A percentile compares a stretch with the other conserved stretches of the same genome.
Evolutionary conservation across 2,329 filamentous ascomycete genomes (phyloP).

Genomic region (Chaetothyriales sp.): DNA sequence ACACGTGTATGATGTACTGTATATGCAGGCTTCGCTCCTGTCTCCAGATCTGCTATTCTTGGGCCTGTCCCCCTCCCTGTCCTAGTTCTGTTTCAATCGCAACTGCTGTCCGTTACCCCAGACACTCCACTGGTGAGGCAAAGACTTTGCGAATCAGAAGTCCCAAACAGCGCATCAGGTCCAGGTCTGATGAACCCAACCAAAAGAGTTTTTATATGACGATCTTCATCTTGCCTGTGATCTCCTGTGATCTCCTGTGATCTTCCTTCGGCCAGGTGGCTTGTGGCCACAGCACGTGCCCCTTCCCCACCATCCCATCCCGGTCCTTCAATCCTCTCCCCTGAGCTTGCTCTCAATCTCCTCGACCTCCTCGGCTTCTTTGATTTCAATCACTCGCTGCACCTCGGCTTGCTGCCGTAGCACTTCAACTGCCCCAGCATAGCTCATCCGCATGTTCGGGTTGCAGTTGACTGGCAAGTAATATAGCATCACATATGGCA

Average conservation of each 20-base stretch:
- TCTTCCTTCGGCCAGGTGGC: not conserved
- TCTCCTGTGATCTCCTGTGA: no score
- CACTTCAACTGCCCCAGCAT: slow-evolving; percentile 88
- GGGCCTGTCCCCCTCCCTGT: not conserved
- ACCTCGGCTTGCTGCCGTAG: slow-evolving; percentile 88
- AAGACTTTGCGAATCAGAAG: not conserved
- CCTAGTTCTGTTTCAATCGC: not conserved
- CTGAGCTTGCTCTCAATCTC: slow-evolving; percentile 57
- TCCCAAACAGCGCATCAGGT: not conserved
- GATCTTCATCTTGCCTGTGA: not conserved
- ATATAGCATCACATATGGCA: slow-evolving; percentile 89
- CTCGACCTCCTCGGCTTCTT: slow-evolving; percentile 63
- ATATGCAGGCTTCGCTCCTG: not conserved
- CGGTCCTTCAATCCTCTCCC: slow-evolving; percentile 22
- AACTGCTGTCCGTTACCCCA: not conserved
- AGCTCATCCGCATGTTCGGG: slow-evolving; percentile 74
- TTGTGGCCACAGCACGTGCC: not conserved
- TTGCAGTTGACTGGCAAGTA: slow-evolving; percentile 90
- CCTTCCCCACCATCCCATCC: not conserved
- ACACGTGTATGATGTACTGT: no score
- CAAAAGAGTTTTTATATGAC: not conserved
- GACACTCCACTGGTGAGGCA: not conserved
- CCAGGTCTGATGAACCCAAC: not conserved
- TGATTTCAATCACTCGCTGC: slow-evolving; percentile 72
- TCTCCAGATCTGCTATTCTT: not conserved